phyloP scores from a whole-genome alignment of 2,329 filamentous ascomycete genomes.

The Pseudonectria foliicola region DNA sequence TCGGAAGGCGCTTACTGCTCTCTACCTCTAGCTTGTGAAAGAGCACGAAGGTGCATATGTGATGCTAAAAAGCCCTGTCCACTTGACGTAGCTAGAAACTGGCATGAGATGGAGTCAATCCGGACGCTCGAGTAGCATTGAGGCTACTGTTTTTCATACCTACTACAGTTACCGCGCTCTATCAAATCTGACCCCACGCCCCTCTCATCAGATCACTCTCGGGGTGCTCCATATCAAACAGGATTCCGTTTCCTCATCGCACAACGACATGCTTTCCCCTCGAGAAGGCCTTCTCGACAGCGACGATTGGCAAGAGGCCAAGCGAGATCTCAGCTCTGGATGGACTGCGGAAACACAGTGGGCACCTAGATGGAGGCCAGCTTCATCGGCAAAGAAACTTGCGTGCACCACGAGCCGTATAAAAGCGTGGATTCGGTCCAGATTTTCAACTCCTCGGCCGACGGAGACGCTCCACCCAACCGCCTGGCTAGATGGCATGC shows the following conservation, averaged over 20 bases:
- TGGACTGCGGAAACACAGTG: slow-evolving; percentile 15
- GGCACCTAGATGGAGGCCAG: slow-evolving; percentile 23
- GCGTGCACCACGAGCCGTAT: slow-evolving; percentile 5
- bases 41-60: too few relatives aligned
- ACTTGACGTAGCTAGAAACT: too few relatives aligned
- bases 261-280: slow-evolving; percentile 27
- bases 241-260: slow-evolving; percentile 3
- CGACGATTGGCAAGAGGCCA: slow-evolving; percentile 28
- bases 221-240: too few relatives aligned
- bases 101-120: too few relatives aligned
- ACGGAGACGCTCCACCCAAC: slow-evolving; percentile 36
- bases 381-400: slow-evolving; percentile 9
- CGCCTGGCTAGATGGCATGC: slow-evolving; percentile 55
- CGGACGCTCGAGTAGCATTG: too few relatives aligned
- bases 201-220: too few relatives aligned
- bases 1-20: too few relatives aligned
- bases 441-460: slow-evolving; percentile 6
- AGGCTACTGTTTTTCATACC: too few relatives aligned
- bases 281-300: slow-evolving; percentile 27
- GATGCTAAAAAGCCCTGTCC: too few relatives aligned
- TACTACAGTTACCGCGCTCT: too few relatives aligned
- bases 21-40: too few relatives aligned
- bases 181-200: too few relatives aligned
- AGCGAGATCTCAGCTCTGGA: slow-evolving; percentile 12
- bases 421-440: slow-evolving; percentile 10